phyloP scores from a whole-genome alignment of 331 rosid species.

The Pyracantha coccinea region DNA sequence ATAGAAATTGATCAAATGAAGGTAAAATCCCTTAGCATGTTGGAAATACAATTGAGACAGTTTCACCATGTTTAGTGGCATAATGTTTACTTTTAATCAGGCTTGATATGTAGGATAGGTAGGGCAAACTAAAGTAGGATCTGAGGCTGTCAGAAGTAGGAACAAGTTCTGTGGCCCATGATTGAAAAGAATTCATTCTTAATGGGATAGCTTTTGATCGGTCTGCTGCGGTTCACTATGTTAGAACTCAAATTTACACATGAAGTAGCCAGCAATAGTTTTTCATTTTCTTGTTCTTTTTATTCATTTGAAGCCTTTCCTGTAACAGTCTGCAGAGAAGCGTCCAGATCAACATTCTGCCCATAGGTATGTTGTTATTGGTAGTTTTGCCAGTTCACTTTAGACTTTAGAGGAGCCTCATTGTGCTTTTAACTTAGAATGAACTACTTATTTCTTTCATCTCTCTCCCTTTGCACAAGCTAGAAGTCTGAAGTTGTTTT shows the following conservation, averaged over 20 bases:
- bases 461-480: background rate
- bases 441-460: background rate
- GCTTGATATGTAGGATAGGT: background rate
- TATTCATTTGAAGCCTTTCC: background rate
- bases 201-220: background rate
- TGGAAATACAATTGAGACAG: background rate
- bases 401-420: background rate
- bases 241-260: background rate
- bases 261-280: background rate
- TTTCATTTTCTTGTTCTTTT: conserved; percentile 8
- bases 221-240: background rate
- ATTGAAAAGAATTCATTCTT: background rate
- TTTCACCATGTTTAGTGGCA: background rate
- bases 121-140: background rate
- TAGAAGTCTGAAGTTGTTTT: background rate
- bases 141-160: background rate
- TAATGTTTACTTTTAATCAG: background rate
- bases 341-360: conserved; percentile 7
- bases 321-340: conserved; percentile 13
- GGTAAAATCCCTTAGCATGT: background rate
- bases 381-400: background rate
- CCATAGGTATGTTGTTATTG: conserved; percentile 11
- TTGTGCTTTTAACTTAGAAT: background rate
- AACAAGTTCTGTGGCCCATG: background rate
- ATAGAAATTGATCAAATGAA: background rate